Conservation (phyloP, 768 basidiomycete genomes). For the Russula virescens region DNA sequence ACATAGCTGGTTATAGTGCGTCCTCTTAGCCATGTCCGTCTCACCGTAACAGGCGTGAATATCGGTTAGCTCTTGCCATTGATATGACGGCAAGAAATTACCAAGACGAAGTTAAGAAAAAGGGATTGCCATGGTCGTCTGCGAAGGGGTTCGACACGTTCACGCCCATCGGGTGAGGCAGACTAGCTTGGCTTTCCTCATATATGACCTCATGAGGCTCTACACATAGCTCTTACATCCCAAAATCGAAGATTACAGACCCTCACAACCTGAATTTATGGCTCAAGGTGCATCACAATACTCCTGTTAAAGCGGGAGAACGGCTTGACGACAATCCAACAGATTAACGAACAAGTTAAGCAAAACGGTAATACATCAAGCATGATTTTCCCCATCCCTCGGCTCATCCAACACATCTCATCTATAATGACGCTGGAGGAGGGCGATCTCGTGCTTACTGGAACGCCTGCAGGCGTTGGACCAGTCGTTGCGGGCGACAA, state of each 20-base stretch:
- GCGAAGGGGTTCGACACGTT: conserved; percentile 98
- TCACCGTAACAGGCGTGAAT: background rate
- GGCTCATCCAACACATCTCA: conserved; percentile 84
- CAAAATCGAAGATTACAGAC: conserved; percentile 60
- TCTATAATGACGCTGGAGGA: conserved; percentile 99
- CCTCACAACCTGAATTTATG: conserved; percentile 71
- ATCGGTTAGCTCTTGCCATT: conserved; percentile 69
- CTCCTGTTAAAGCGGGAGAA: background rate
- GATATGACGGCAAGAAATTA: conserved; percentile 97
- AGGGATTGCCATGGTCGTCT: conserved; percentile 95
- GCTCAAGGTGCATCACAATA: conserved; percentile 50
- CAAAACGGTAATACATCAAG: conserved; percentile 82
- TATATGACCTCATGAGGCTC: background rate
- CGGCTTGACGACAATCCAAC: background rate
- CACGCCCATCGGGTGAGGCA: conserved; percentile 74
- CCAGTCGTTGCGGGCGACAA: conserved; percentile 69
- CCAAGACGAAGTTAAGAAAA: conserved; percentile 88
- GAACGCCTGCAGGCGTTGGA: conserved; percentile 90
- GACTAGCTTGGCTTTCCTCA: conserved; percentile 8
- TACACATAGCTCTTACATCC: conserved; percentile 63
- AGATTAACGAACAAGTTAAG: conserved; percentile 81
- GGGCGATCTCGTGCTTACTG: conserved; percentile 86
- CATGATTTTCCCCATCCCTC: conserved; percentile 91
- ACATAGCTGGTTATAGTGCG: conserved; percentile 91
- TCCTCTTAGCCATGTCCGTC: background rate